phyloP scores from a whole-genome alignment of 1,284 basidiomycete genomes.

The Psilocybe mexicana region DNA sequence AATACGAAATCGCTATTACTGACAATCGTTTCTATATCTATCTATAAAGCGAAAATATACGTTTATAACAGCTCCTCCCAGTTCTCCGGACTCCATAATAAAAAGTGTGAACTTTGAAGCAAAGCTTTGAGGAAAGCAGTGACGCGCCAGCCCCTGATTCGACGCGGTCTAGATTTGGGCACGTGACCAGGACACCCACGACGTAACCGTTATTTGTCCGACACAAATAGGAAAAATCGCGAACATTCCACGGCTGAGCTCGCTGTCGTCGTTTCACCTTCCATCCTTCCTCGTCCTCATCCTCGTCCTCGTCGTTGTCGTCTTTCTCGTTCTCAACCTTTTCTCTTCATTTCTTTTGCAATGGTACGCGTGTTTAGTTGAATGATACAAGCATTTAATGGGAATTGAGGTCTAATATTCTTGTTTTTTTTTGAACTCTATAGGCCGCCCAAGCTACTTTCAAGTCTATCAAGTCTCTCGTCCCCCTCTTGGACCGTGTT shows the following conservation, averaged over 20 bases:
- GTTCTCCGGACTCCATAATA: too few relatives aligned
- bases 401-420: too few relatives aligned
- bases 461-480: constrained; percentile 91
- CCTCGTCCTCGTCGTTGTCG: not conserved
- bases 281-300: not conserved
- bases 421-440: constrained; percentile 8
- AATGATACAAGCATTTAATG: too few relatives aligned
- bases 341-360: not conserved
- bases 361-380: too few relatives aligned
- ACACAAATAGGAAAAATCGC: constrained; percentile 22
- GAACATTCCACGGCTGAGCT: constrained; percentile 24
- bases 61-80: too few relatives aligned
- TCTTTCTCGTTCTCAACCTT: not conserved
- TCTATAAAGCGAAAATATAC: too few relatives aligned
- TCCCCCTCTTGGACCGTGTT: constrained; percentile 95
- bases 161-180: too few relatives aligned
- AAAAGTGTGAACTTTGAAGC: too few relatives aligned
- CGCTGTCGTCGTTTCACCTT: constrained; percentile 1
- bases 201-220: constrained; percentile 11
- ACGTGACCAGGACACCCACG: not conserved
- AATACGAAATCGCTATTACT: not conserved
- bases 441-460: constrained; percentile 82
- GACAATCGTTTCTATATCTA: too few relatives aligned
- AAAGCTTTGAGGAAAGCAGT: too few relatives aligned
- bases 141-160: too few relatives aligned